These are phyloP conservation scores for Saturnispora kantuleensis DNA, from an alignment of 805 yeast species.

Conservation along the genomic window DNA sequence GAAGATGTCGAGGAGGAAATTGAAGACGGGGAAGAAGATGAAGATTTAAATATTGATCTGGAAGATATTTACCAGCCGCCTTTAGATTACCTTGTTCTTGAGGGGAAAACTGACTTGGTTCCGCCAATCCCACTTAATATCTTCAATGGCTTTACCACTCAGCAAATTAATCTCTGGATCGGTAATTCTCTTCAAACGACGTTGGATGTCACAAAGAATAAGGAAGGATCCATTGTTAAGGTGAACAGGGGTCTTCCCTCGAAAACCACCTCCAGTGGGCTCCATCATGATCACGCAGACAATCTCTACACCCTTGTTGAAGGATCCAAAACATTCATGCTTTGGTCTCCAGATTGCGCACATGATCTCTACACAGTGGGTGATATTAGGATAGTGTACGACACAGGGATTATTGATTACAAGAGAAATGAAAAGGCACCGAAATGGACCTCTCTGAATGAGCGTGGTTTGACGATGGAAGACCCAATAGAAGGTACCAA, in stretches of 20 bases:
- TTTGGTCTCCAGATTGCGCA: slow-evolving; percentile 57
- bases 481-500: slow-evolving; percentile 14
- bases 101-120: slow-evolving; percentile 27
- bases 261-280: slow-evolving; percentile 51
- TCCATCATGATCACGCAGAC: slow-evolving; percentile 78
- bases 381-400: slow-evolving; percentile 37
- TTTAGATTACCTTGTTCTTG: slow-evolving; percentile 33
- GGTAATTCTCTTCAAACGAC: slow-evolving; percentile 28
- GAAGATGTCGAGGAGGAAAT: slow-evolving; percentile 18
- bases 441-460: slow-evolving; percentile 37
- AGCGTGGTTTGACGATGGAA: slow-evolving; percentile 46
- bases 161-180: slow-evolving; percentile 70
- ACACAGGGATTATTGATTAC: slow-evolving; percentile 64
- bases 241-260: slow-evolving; percentile 46
- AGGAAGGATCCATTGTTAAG: not conserved
- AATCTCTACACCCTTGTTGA: slow-evolving; percentile 53
- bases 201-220: slow-evolving; percentile 3
- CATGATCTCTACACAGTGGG: slow-evolving; percentile 56
- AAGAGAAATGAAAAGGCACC: slow-evolving; percentile 43
- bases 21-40: slow-evolving; percentile 17
- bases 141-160: slow-evolving; percentile 36
- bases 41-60: slow-evolving; percentile 16
- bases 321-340: slow-evolving; percentile 58
- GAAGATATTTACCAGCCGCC: slow-evolving; percentile 29
- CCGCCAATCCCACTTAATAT: slow-evolving; percentile 20